phyloP scores from a whole-genome alignment of 2,329 filamentous ascomycete species.

The Triangularia setosa region DNA sequence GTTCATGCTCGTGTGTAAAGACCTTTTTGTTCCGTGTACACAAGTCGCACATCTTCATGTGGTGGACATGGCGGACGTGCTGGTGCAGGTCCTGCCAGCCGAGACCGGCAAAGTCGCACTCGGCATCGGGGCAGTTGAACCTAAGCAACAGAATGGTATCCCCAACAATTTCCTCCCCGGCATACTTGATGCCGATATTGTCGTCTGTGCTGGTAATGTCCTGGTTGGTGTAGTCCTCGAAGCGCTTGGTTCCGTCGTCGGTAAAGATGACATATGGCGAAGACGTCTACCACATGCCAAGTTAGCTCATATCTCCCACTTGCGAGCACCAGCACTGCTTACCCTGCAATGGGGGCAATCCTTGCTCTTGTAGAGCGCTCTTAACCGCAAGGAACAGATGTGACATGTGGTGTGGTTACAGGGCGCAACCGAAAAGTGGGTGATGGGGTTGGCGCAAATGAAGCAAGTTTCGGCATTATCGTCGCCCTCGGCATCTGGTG shows the following conservation, averaged over 20 bases:
- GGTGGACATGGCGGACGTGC: slow-evolving; percentile 78
- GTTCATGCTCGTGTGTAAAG: slow-evolving; percentile 94
- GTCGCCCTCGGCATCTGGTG: slow-evolving; percentile 42
- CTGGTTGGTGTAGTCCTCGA: slow-evolving; percentile 69
- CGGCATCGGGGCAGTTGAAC: slow-evolving; percentile 88
- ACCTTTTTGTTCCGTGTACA: slow-evolving; percentile 94
- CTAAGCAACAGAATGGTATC: slow-evolving; percentile 83
- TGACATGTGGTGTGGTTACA: slow-evolving; percentile 98
- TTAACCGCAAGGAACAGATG: slow-evolving; percentile 86
- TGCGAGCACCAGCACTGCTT: slow-evolving; percentile 34
- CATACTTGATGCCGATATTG: slow-evolving; percentile 87
- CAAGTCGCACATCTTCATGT: slow-evolving; percentile 86
- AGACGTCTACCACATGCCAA: slow-evolving; percentile 44
- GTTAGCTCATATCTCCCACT: background rate
- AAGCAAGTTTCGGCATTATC: slow-evolving; percentile 84
- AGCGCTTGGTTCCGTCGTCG: slow-evolving; percentile 75
- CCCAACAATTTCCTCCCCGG: slow-evolving; percentile 82
- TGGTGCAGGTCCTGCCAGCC: slow-evolving; percentile 57
- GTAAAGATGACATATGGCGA: slow-evolving; percentile 87
- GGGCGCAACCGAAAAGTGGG: slow-evolving; percentile 82
- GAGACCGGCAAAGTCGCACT: slow-evolving; percentile 77
- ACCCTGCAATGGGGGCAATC: slow-evolving; percentile 94
- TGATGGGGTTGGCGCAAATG: slow-evolving; percentile 89
- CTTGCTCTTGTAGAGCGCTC: slow-evolving; percentile 93
- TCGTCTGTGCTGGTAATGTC: slow-evolving; percentile 78